Base-by-base conservation (phyloP, 2,329 filamentous ascomycete genomes). In the Coniochaeta sp. region DNA sequence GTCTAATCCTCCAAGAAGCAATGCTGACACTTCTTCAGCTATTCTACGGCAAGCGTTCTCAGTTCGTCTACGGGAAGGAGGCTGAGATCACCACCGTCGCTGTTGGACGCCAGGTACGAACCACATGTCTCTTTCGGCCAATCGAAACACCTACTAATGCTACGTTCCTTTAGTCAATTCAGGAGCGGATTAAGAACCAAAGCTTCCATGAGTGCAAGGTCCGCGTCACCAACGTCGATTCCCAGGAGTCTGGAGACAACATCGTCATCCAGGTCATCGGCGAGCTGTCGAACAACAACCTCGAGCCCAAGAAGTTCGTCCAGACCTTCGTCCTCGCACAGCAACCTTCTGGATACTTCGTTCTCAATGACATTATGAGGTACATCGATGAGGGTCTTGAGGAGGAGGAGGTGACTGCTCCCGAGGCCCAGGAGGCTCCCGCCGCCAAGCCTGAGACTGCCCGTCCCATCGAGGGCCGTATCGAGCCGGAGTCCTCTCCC, bases 181-280 rank as follows among this genome's bases (percentile, higher is more conserved):
- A 92, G 70, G 90, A 96, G 62, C 90, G 91, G 66, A 96, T 99
- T 73, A 91, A 91, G 75, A 77, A 86, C 58, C 85, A 97, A 58
- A 88, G 95, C 60, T 95, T 95, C 77, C 89, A 96, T 69, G 91
- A 97, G 70, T 95, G 89, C 83, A 99, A 99, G 76, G 92, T 99
- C 64, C 90, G 94, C 67, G 89, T 99, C 61, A 88, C 92, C 70
- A 99, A 99, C 65, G 94, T 99, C 64, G 94, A 99, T 71, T 92
- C 91, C 16, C 92, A 99, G 73, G 86, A 87, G 56, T 96, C 92
- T 9, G 87, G 85, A 68, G 84, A 91, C 56, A 95, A 91, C 74
- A 97, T 99, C 61, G 85, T 99, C 62, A 95, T 99, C 64, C 91
- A 96, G 71, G 94, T 97, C 63, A 96, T 99, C 66, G 94, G 94